These are phyloP conservation scores for Triticum aestivum DNA, from an alignment of 176 grass and related monocot genomes.

Conservation along the genomic window IWGSC_CS_RefSeq_v2.1 NC_057805.1:27816389-27816888, in stretches of 20 bases:
- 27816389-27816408: neutral
- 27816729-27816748: constrained; percentile 13
- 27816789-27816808: neutral
- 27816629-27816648: neutral
- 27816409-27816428: neutral
- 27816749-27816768: neutral
- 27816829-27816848: neutral
- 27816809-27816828: neutral
- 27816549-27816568: constrained; percentile 3
- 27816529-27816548: neutral
- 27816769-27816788: neutral
- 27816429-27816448: constrained; percentile 1
- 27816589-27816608: neutral
- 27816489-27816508: neutral
- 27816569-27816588: neutral
- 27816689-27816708: constrained; percentile 8
- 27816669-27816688: neutral
- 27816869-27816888: neutral
- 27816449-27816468: neutral
- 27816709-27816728: neutral
- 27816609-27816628: neutral
- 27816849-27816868: constrained; percentile 1
- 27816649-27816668: neutral
- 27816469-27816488: constrained; percentile 11
- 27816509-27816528: neutral